Conservation (phyloP, 2,329 filamentous ascomycete genomes). For the Massarina eburnea region DNA sequence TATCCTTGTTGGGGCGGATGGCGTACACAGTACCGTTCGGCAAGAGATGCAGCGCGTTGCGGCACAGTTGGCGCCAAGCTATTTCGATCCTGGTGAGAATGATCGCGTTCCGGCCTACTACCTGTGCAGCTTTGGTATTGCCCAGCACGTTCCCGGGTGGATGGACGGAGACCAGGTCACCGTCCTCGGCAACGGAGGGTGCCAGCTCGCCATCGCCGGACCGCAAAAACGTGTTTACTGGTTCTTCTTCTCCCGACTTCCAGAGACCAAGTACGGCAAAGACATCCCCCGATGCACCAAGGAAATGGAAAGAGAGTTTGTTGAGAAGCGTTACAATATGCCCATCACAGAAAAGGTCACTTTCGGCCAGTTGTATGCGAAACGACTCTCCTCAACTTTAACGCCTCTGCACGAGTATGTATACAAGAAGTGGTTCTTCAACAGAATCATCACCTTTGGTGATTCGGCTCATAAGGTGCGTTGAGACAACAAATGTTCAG, state of each 20-base stretch:
- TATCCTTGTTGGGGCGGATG: conserved; percentile 28
- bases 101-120: background rate
- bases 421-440: conserved; percentile 43
- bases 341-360: conserved; percentile 23
- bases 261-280: conserved; percentile 21
- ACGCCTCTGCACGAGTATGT: conserved; percentile 40
- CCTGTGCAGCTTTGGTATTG: background rate
- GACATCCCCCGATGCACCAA: conserved; percentile 37
- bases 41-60: conserved; percentile 24
- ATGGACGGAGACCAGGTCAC: too few relatives aligned
- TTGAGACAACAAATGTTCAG: background rate
- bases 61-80: conserved; percentile 3
- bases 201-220: conserved; percentile 16
- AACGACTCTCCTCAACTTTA: conserved; percentile 13
- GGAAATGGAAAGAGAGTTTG: conserved; percentile 17
- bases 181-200: background rate
- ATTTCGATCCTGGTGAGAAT: background rate
- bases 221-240: conserved; percentile 26
- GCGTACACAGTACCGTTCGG: conserved; percentile 22
- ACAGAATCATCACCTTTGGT: conserved; percentile 31
- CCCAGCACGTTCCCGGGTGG: background rate
- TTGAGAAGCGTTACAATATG: conserved; percentile 5
- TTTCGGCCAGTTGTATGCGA: conserved; percentile 39
- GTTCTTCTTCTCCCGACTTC: conserved; percentile 25
- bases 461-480: conserved; percentile 45